phyloP scores from a whole-genome alignment of 768 basidiomycete genomes.

The Clathrus columnatus region DNA sequence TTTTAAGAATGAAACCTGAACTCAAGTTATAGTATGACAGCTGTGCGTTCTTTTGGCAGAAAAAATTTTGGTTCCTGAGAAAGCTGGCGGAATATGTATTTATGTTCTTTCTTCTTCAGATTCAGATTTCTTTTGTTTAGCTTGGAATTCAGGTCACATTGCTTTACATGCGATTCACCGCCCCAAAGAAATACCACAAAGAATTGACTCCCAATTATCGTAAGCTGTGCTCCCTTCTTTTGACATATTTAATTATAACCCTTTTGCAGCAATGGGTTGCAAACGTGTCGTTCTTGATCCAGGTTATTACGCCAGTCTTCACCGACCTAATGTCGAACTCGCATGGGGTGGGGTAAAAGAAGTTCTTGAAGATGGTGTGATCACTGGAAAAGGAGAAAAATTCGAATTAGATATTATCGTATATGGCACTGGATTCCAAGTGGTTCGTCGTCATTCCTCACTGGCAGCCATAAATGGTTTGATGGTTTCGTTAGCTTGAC shows the following conservation, averaged over 20 bases:
- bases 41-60: neutral
- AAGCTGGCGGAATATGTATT: neutral
- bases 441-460: constrained; percentile 40
- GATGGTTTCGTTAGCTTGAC: constrained; percentile 13
- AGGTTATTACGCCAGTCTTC: constrained; percentile 44
- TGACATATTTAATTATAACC: neutral
- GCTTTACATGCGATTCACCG: constrained; percentile 37
- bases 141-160: constrained; percentile 20
- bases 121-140: neutral
- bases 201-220: constrained; percentile 45
- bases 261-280: constrained; percentile 44
- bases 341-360: constrained; percentile 40
- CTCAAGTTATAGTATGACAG: neutral
- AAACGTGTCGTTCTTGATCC: constrained; percentile 58
- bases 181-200: constrained; percentile 39
- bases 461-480: too few relatives aligned
- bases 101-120: neutral
- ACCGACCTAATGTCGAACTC: constrained; percentile 44
- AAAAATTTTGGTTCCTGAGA: neutral
- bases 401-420: constrained; percentile 43
- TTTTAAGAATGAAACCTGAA: too few relatives aligned
- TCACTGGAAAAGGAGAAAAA: constrained; percentile 19
- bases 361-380: constrained; percentile 41
- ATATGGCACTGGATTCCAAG: constrained; percentile 45
- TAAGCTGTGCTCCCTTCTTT: constrained; percentile 20